Base-by-base conservation (phyloP, 345 rosid genomes). In the Euphorbia tirucalli region DNA sequence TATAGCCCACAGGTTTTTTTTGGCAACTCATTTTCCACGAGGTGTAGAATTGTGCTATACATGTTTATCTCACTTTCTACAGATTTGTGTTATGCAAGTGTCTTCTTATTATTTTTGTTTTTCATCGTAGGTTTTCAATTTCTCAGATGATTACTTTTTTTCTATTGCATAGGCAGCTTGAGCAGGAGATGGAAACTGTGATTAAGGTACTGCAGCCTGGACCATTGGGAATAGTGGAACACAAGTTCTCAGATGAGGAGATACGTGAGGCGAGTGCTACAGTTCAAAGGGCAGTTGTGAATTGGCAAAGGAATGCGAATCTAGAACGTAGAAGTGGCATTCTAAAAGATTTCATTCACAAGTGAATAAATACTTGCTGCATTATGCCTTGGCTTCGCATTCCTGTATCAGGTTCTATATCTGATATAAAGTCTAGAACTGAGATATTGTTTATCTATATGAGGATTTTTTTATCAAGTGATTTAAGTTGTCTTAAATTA, bases 121-220 rank as follows among this genome's bases (percentile, higher is more conserved):
- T 50, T 50, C 24, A 18, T 52, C n/a, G 19, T 19, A 52, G 57
- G 24, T 52, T 50, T 50, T 52, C 1, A 21, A 4, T 19, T 21
- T 52, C 57, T 59, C 1, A 15, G 39, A 59, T 27, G 18, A 28
- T 59, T 30, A 28, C 39, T 15, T 21, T 44, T 52, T 54, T 50
- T 52, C 22, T 37, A 15, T 54, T 25, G 41, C 2, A 80, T 65
- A 92, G 95, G 92, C 85, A 90, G 80, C 74, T 92, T 25, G 97
- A 92, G 83, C 78, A 82, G 75, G 98, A 94, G 75, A 85, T 86
- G 74, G 96, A 92, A 79, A 94, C 93, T 15, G 96, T 90, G 75
- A 78, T 90, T 65, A 87, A 78, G 75, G 95, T 92, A 25, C 82
- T 90, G 75, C 96, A 90, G 78, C 97, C 96, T 37, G 98, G 96